Conservation (phyloP, 1,284 basidiomycete genomes). For the Farysia itapuensis region DNA sequence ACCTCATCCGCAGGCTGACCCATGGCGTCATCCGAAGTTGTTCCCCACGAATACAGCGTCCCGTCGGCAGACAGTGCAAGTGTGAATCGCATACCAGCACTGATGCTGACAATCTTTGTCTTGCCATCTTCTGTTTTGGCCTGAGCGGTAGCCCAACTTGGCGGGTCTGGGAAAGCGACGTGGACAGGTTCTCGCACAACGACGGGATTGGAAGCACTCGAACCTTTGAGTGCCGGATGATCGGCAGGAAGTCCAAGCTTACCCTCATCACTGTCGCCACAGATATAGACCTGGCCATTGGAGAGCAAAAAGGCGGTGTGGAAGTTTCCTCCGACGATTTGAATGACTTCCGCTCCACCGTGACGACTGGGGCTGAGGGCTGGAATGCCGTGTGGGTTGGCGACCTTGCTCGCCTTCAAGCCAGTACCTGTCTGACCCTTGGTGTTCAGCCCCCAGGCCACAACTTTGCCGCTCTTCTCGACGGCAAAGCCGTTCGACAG, state of each 20-base stretch:
- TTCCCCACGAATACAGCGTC: constrained; percentile 82
- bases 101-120: constrained; percentile 74
- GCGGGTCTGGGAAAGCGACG: constrained; percentile 60
- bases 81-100: constrained; percentile 78
- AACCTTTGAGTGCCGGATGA: constrained; percentile 27
- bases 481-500: constrained; percentile 86
- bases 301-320: constrained; percentile 84
- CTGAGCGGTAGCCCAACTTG: constrained; percentile 49
- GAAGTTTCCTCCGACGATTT: constrained; percentile 77
- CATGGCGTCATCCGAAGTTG: constrained; percentile 67
- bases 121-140: constrained; percentile 55
- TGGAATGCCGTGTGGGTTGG: constrained; percentile 71
- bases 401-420: constrained; percentile 65
- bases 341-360: constrained; percentile 60
- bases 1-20: constrained; percentile 58
- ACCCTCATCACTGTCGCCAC: constrained; percentile 52
- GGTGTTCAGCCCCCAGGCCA: constrained; percentile 88
- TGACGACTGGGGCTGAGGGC: constrained; percentile 71
- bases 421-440: constrained; percentile 70
- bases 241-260: constrained; percentile 43
- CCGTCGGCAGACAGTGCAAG: constrained; percentile 77
- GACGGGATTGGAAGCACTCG: constrained; percentile 18
- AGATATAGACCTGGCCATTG: constrained; percentile 72
- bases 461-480: constrained; percentile 76
- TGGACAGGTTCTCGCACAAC: constrained; percentile 47